Percentiles rank a stretch among this genome's conserved stretches.
Conservation (phyloP, 2,329 filamentous ascomycete species). For the Didymella pomorum region DNA sequence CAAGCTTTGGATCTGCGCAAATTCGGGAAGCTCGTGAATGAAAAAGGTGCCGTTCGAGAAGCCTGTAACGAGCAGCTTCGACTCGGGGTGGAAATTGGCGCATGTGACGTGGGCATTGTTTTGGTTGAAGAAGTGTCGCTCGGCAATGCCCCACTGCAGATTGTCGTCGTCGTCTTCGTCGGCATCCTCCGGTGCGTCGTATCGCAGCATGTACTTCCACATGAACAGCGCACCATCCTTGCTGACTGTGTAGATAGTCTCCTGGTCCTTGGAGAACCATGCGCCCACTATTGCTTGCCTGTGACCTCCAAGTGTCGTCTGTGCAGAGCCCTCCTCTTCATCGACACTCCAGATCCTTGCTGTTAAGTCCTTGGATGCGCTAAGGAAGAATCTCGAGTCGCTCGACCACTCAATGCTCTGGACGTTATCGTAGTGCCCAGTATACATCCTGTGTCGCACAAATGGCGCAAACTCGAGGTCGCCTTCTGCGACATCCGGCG, state of each 20-base stretch:
- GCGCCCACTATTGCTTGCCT: conserved; percentile 89
- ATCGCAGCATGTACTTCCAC: conserved; percentile 80
- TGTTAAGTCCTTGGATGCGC: conserved; percentile 89
- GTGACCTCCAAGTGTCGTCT: conserved; percentile 90
- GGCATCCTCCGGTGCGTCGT: conserved; percentile 61
- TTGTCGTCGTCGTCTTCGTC: conserved; percentile 70
- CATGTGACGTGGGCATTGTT: conserved; percentile 86
- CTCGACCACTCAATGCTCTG: conserved; percentile 92
- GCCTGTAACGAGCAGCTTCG: conserved; percentile 92
- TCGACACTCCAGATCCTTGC: conserved; percentile 94
- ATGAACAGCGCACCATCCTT: conserved; percentile 96
- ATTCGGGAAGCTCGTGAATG: conserved; percentile 93
- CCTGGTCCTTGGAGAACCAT: conserved; percentile 96
- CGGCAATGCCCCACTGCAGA: conserved; percentile 88
- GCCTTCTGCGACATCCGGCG: conserved; percentile 81
- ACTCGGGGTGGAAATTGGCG: conserved; percentile 84
- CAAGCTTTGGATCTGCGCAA: conserved; percentile 90
- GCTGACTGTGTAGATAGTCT: conserved; percentile 94
- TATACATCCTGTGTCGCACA: conserved; percentile 83
- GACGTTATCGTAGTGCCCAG: conserved; percentile 87
- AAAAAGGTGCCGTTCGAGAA: conserved; percentile 96
- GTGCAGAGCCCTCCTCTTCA: conserved; percentile 84
- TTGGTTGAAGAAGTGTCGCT: conserved; percentile 93
- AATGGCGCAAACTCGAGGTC: conserved; percentile 96
- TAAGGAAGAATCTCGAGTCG: conserved; percentile 95